phyloP scores from a whole-genome alignment of 805 yeast species.

The Candida boidinii region DNA sequence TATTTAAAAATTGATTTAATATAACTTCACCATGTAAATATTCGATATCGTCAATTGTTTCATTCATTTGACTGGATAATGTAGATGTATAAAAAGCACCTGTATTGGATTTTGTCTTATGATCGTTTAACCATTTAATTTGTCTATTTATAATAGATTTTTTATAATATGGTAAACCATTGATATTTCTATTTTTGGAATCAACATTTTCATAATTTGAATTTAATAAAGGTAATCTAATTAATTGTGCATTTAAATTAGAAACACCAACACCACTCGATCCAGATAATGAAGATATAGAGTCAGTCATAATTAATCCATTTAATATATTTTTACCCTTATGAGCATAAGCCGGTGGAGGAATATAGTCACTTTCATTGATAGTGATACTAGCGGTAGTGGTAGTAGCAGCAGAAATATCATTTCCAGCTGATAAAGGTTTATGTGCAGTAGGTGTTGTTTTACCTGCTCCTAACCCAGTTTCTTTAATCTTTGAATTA shows the following conservation, averaged over 20 bases:
- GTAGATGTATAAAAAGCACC: constrained; percentile 19
- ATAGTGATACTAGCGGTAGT: too few relatives aligned
- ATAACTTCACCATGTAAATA: constrained; percentile 41
- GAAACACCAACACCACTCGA: constrained; percentile 13
- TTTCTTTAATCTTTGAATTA: too few relatives aligned
- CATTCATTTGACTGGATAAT: constrained; percentile 18
- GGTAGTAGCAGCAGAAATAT: neutral
- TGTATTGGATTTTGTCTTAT: constrained; percentile 20
- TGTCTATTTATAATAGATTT: constrained; percentile 16
- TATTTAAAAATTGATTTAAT: constrained; percentile 33
- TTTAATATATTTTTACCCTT: constrained; percentile 18
- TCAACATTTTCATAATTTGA: constrained; percentile 8
- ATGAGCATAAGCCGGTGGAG: constrained; percentile 6
- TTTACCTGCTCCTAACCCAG: neutral
- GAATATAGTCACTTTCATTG: too few relatives aligned
- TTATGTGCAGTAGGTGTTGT: neutral
- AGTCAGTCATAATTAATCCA: constrained; percentile 16
- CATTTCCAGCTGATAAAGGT: neutral
- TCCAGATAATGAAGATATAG: constrained; percentile 20
- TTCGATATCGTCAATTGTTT: constrained; percentile 37
- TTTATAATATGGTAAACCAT: constrained; percentile 37
- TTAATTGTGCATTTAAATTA: constrained; percentile 17
- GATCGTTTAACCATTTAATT: constrained; percentile 14
- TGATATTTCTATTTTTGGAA: constrained; percentile 17
- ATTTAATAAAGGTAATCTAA: constrained; percentile 19